Evolutionary conservation across 2,329 filamentous ascomycete genomes (phyloP), one percentile per base, ranked within the genome.

Genomic region (Aureobasidium sp.): DNA sequence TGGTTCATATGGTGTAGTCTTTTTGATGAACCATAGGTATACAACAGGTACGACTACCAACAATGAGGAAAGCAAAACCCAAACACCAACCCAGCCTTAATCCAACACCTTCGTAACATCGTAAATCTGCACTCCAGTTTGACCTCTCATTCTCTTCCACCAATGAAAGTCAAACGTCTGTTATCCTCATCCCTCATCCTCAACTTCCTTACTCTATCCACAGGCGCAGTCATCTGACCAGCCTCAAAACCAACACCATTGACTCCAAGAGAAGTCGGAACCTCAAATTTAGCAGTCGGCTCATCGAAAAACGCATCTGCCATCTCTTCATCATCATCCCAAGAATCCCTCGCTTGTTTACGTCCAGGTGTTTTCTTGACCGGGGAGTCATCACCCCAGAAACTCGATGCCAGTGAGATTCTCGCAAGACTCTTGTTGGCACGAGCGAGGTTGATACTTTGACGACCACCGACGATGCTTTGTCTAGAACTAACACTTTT

Each of bases 221-320:
- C 69, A 27, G 77, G 76, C 62, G 75, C 75, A 50, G 76, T 78
- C 69, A 75, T 73, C 67, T 77, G 76, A 31, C 76, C 67, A 45
- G 76, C 56, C 53, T 69, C 65, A n/a, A 63, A 29, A 55, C 50
- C 25, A 23, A 38, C 55, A 20, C 36, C 54, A 1, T 18, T 40
- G 64, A 20, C 71, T 67, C 40, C 74, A 72, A 10, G 68, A 38
- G 72, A 75, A 23, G 71, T 71, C 1, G 77, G 75, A 25, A 76
- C 77, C 4, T 69, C 69, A 11, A 74, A 73, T 48, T 59, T 58
- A 1, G 29, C 54, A 27, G 43, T 60, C 25, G 62, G 51, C 23
- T 65, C 54, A 13, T 50, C 53, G 43, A 74, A 75, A 20, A 69
- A 68, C 4, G 70, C 71, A 31, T 72, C 71, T 20, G 67, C 71